Percentiles rank a stretch among this genome's conserved stretches.
These are phyloP conservation scores for Fusarium algeriense DNA, from an alignment of 2,329 filamentous ascomycete genomes.

Conservation along the genomic window DNA sequence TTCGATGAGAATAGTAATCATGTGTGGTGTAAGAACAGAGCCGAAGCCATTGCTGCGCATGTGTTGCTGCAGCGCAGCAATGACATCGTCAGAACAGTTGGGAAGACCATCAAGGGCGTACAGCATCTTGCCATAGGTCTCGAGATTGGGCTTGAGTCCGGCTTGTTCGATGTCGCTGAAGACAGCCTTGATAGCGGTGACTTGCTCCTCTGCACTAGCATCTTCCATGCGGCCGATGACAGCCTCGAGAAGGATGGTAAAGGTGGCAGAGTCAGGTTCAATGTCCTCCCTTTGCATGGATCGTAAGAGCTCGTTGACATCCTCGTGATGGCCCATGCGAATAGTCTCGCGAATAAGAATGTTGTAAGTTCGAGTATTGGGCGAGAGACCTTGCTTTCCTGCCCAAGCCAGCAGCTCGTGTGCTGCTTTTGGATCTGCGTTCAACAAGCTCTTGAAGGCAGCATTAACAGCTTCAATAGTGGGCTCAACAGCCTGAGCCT, in stretches of 20 bases:
- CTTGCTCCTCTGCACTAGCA: constrained; percentile 62
- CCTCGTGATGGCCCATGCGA: constrained; percentile 59
- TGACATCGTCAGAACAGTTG: constrained; percentile 60
- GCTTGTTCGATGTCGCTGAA: constrained; percentile 69
- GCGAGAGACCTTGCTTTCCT: constrained; percentile 64
- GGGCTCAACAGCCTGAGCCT: constrained; percentile 63
- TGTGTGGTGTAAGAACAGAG: constrained; percentile 70
- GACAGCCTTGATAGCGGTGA: constrained; percentile 63
- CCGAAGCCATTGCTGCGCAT: constrained; percentile 67
- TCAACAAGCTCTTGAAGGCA: constrained; percentile 72
- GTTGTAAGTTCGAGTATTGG: constrained; percentile 74
- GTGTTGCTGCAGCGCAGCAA: constrained; percentile 71
- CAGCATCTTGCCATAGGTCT: constrained; percentile 78
- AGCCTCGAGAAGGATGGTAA: constrained; percentile 77
- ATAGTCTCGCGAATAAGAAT: constrained; percentile 74
- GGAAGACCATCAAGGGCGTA: constrained; percentile 58
- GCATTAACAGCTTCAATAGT: constrained; percentile 76
- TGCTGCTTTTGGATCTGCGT: constrained; percentile 62
- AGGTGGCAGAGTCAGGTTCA: constrained; percentile 74
- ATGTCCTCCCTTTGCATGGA: constrained; percentile 70
- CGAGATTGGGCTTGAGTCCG: constrained; percentile 69
- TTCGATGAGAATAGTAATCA: constrained; percentile 80
- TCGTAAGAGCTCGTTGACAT: constrained; percentile 65
- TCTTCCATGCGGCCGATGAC: constrained; percentile 59
- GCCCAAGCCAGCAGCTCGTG: constrained; percentile 71